Base-by-base conservation (phyloP, 805 yeast genomes). In the Wickerhamomyces tratensis region DNA sequence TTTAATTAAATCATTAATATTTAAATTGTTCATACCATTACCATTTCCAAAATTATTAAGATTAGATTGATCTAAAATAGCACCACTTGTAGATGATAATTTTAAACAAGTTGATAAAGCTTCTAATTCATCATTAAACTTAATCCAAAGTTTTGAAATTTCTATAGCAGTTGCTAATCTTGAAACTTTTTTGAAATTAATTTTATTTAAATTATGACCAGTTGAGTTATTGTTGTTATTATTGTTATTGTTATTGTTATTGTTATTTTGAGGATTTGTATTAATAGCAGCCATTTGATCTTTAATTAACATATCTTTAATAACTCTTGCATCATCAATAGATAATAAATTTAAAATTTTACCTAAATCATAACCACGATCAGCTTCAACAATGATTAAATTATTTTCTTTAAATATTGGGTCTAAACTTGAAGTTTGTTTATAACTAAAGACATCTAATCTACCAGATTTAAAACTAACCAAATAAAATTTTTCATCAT, bases 381-480 rank as follows among this genome's bases (percentile, higher is more conserved):
- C 94, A 41, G 93, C 94, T 59, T 85, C 93, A 41, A 84, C 83
- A 30, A 84, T 76, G 8, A 84, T 85, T 56, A 85, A 64, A 58
- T 85, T 93, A 45, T 76, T 72, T 27, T 27, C 10, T 8, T 27
- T 27, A 27, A 20, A 20, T 20, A 20, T 20, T 20, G 20, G 20
- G 20, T 20, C 20, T 20, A 54, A 37, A 1, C 46, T 29, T 11
- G 51, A 47, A 15, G 45, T 43, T 12, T 50, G 55, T 26, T 86
- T 78, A 20, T 80, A 61, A 54, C 76, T 77, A 53, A 83, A 86
- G 8, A 86, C 86, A 59, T 87, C 96, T 43, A 81, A 63, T 37
- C 96, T 68, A 8, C 87, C 86, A 29, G 82, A 77, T 58, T 88
- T 87, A 65, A 87, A 87, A 43, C 80, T 79, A 36, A 86, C 84